Base-by-base conservation (phyloP, 1,284 basidiomycete species). In the Cerioporus squamosus region DNA sequence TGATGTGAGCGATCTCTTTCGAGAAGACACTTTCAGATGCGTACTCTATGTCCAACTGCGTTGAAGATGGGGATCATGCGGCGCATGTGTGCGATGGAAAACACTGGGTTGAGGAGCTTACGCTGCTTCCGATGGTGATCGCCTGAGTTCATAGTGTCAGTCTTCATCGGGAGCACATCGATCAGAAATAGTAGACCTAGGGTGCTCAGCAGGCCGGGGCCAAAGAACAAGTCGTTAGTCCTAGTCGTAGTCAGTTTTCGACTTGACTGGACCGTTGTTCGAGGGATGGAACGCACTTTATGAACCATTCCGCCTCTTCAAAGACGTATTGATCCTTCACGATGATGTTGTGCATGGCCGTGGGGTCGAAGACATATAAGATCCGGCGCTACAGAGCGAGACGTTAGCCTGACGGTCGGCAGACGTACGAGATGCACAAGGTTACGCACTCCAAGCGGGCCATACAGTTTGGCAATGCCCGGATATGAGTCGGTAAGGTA, bases 311-410 rank as follows among this genome's bases (percentile, higher is more conserved):
- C 5, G 59, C 40, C 40, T 63, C 64, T n/a, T 66, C 57, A 42
- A 43, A 63, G 14, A 61, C 46, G 29, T 57, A 43, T 24, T 66
- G 62, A 31, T 66, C 64, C 57, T 66, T 66, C 31, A 66, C 47
- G 12, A 63, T 44, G 24, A 65, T 61, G 31, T 40, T 53, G 26
- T 65, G 61, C 26, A 65, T 20, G 1, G 63, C 63, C 5, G 52
- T 51, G 2, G 63, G 61, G 10, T 65, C 63, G 20, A 60, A 63
- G 9, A 66, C 59, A 17, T 63, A 66, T 5, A 66, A 54, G 18
- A 66, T 60, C 9, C 55, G 55, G 12, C 22, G 46, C 64, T 66
- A 38, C 18, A 10, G 1, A 17, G 12, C 15, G 7, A 1, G n/a
- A n/a, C n/a, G n/a, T n/a, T 26, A 43, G 40, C 9, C 20, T 20